Conservation (phyloP, 768 basidiomycete genomes). For the Coprinellus micaceus region DNA sequence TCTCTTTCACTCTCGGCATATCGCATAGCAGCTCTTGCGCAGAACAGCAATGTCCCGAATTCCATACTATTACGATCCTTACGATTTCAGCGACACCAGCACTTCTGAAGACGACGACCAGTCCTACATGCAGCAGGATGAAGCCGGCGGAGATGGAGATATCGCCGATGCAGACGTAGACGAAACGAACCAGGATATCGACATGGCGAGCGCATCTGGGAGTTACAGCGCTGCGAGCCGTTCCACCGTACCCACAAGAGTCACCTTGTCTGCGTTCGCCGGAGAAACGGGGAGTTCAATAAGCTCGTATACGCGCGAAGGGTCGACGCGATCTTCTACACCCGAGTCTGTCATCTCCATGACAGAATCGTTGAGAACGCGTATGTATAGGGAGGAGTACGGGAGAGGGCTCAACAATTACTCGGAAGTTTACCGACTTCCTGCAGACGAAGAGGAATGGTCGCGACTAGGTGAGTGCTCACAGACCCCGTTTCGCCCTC, state of each 20-base stretch:
- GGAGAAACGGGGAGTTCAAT: background rate
- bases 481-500: background rate
- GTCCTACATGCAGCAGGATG: background rate
- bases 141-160: background rate
- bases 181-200: too few species aligned
- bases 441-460: conserved; percentile 76
- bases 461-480: conserved; percentile 55
- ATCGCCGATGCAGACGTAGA: background rate
- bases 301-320: background rate
- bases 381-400: conserved; percentile 60
- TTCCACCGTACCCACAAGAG: background rate
- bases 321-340: conserved; percentile 36
- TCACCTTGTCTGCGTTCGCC: background rate
- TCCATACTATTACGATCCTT: background rate
- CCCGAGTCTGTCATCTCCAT: conserved; percentile 64
- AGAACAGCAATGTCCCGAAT: too few species aligned
- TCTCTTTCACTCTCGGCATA: too few species aligned
- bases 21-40: too few species aligned
- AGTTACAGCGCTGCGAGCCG: background rate
- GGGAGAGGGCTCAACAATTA: conserved; percentile 73
- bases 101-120: background rate
- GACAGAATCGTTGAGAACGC: conserved; percentile 57
- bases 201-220: background rate
- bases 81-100: background rate
- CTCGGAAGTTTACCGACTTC: conserved; percentile 73